phyloP scores from a whole-genome alignment of 2,329 filamentous ascomycete species.

The Microdochium nivale region DNA sequence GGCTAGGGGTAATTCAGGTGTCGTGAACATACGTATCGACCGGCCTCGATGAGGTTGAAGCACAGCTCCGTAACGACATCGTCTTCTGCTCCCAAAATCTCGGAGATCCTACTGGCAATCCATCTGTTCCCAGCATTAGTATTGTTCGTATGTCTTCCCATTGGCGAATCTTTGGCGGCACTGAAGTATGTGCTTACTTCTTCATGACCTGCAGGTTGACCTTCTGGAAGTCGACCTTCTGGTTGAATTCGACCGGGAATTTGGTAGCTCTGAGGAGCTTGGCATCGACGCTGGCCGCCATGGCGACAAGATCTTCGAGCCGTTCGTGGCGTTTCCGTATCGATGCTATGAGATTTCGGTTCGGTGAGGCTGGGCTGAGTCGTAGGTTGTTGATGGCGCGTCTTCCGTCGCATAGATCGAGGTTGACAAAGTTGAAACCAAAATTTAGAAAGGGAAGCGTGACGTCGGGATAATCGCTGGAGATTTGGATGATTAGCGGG shows the following conservation, averaged over 20 bases:
- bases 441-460: background rate
- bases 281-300: slow-evolving; percentile 79
- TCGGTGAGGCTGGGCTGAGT: background rate
- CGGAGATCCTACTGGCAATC: slow-evolving; percentile 82
- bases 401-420: background rate
- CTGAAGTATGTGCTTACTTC: slow-evolving; percentile 52
- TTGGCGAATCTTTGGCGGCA: background rate
- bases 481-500: background rate
- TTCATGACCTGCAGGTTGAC: slow-evolving; percentile 98
- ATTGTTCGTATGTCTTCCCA: background rate
- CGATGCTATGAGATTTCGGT: background rate
- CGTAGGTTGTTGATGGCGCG: background rate
- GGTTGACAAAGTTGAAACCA: background rate
- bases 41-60: slow-evolving; percentile 61
- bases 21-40: slow-evolving; percentile 57
- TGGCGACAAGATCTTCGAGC: slow-evolving; percentile 25
- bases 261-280: slow-evolving; percentile 88
- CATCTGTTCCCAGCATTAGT: slow-evolving; percentile 49
- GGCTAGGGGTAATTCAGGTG: background rate
- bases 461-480: background rate
- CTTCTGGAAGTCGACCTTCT: slow-evolving; percentile 95
- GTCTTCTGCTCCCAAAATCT: slow-evolving; percentile 86
- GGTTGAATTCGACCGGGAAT: slow-evolving; percentile 86
- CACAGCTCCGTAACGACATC: slow-evolving; percentile 90
- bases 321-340: background rate